These are phyloP conservation scores for Aeminium ludgeri DNA, from an alignment of 495 filamentous ascomycete species.

Conservation along the genomic window DNA sequence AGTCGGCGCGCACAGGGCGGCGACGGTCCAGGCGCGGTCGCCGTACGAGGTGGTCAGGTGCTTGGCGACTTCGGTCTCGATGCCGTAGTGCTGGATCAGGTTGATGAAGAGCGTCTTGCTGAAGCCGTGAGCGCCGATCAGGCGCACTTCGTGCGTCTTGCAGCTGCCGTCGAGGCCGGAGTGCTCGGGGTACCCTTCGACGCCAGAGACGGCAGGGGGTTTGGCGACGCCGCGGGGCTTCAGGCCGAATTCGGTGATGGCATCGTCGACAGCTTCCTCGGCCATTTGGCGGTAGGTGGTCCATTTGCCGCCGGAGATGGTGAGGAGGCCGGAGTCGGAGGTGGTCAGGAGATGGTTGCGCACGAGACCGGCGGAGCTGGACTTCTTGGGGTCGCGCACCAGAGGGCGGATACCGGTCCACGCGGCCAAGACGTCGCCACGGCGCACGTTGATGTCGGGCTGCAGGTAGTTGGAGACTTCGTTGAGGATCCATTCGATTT, in stretches of 20 bases:
- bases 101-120: constrained; percentile 96
- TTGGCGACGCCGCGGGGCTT: constrained; percentile 38
- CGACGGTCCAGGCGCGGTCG: constrained; percentile 91
- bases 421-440: constrained; percentile 86
- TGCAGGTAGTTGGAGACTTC: constrained; percentile 82
- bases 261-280: constrained; percentile 88
- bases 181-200: constrained; percentile 29
- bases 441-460: constrained; percentile 83
- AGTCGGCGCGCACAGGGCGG: constrained; percentile 65
- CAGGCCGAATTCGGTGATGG: constrained; percentile 59
- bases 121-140: constrained; percentile 88
- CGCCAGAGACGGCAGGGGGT: constrained; percentile 58
- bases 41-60: constrained; percentile 83
- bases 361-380: constrained; percentile 86
- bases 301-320: constrained; percentile 97
- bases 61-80: constrained; percentile 89
- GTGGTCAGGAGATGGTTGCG: constrained; percentile 88
- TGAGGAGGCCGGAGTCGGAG: constrained; percentile 72
- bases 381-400: constrained; percentile 84
- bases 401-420: constrained; percentile 92
- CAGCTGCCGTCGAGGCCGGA: constrained; percentile 69
- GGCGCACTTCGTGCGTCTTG: constrained; percentile 77
- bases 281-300: constrained; percentile 99
- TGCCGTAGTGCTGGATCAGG: constrained; percentile 88
- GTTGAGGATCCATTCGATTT: constrained; percentile 91